Base-by-base conservation (phyloP, 306 rosid genomes). In the Corylus avellana region DNA sequence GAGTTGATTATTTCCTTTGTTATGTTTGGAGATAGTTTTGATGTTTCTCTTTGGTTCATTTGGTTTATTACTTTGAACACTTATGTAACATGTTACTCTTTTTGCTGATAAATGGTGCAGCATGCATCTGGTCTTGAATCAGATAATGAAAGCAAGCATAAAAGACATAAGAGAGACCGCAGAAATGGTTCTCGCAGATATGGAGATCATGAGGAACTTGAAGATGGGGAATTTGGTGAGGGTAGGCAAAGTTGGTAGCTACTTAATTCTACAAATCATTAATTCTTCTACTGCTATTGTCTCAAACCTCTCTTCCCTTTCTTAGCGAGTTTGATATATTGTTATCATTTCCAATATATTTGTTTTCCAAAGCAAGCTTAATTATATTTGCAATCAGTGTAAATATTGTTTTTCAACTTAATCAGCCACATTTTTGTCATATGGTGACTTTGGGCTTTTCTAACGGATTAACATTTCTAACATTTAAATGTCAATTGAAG, bases 211-310 rank as follows among this genome's bases (percentile, higher is more conserved):
- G 93, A 81, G 74, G 93, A 84, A 72, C 89, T 88, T 79, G 97
- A 91, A 83, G 98, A 91, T 20, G 98, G 91, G 67, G 97, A 94
- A 81, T 89, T 86, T 77, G 98, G 98, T 17, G 86, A 87, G 49
- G 85, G 79, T 57, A 82, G 83, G 82, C 91, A 86, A 64, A 89
- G 90, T 86, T 82, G 90, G 88, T 90, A 93, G 86, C 84, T 51
- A 16, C 68, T 77, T 76, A 73, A 75, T 81, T 79, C 82, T 68
- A 61, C 75, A 62, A 46, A 12, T 47, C 12, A 32, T 39, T 22
- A 18, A 8, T 20, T 27, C n/a, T 39, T 16, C 17, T n/a, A n/a
- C n/a, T n/a, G n/a, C n/a, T n/a, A n/a, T n/a, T n/a, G n/a, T n/a
- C n/a, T n/a, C n/a, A n/a, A n/a, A n/a, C n/a, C 12, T 5, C 27